Evolutionary conservation across 805 yeast genomes (phyloP), one percentile per base, ranked within the genome.

Genomic region (Saccharomyces paradoxus): DNA sequence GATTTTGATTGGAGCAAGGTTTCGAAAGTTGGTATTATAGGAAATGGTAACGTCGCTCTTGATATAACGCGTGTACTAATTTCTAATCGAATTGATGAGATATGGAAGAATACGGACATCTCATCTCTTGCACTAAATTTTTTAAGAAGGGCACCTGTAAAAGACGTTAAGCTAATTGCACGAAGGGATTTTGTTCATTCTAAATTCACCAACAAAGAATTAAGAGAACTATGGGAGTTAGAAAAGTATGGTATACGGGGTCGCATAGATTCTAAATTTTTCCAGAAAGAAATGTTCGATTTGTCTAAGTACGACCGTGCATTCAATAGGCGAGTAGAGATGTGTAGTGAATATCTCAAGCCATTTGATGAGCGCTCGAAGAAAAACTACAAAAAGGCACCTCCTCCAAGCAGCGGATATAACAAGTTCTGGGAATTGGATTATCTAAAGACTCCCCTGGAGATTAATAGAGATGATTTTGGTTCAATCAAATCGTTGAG

Each of bases 1-100:
- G 70, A 75, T 22, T 86, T 89, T 4, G 82, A 83, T n/a, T 74
- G 92, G 61, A 76, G 77, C 2, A 71, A 77, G 30, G 83, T 84
- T 2, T 78, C 80, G 56, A 75, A 77, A 41, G 96, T 89, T 1
- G 81, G 86, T 0, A 84, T 94, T 31, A 79, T 94, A n/a, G 99
- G 99, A 6, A 92, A 91, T 69, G 99, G 99, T 49, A 94, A 94
- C 66, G 99, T 94, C 17, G 96, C 98, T 0, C 72, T 94, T 56
- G 99, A 94, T 67, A 82, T 94, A 4, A 89, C 96, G 0, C 74
- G 99, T 53, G 76, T 94, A 1, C 72, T 94, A 32, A 69, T 91
- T 54, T 83, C 84, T 47, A 63, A 60, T 50, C 53, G 56, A 4
- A 80, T 85, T 0, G 69, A 75, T 1, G 73, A 72, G 1, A 78